Base-by-base conservation (phyloP, 2,329 filamentous ascomycete genomes). In the Trichothecium sympodiale region DNA sequence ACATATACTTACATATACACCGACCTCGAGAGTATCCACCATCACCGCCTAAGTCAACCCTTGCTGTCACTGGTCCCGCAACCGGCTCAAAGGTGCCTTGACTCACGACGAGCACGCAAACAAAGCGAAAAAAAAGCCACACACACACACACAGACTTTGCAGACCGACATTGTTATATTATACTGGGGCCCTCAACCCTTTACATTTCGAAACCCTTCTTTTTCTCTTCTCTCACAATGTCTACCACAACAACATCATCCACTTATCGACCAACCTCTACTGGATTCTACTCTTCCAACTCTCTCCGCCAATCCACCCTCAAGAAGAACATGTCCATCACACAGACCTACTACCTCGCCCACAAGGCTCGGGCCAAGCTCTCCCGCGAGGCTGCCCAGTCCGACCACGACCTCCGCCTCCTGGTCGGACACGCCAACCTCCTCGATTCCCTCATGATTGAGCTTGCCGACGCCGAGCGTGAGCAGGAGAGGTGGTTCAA, bases 401-500 rank as follows among this genome's bases (percentile, higher is more conserved):
- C 85, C 51, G 89, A 96, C 58, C 91, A 29, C 28, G 28, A 29
- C 28, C 28, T 29, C 28, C 28, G 28, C 28, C 15, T 29, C 28
- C 28, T 29, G 6, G 13, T 29, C 28, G 28, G 15, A 16, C 13
- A 16, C 28, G 28, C 28, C 28, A 16, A 29, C 13, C 28, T 29
- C 33, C 84, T 98, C 59, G 91, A 98, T 66, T 81, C 80, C 29
- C 69, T 98, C 55, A 96, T 96, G 91, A 75, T 91, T 48, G 69
- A 74, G 55, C 83, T 98, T 40, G 83, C 87, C 61, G 85, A 94
- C 40, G 89, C 89, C 55, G 91, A 96, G 71, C 77, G 80, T 50
- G 87, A 95, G 61, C 91, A 96, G 64, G 89, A 96, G 64, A 80
- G 77, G 47, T 95, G 88, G 88, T 96, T 95, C 80, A 93, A 95